Evolutionary conservation across 2,329 filamentous ascomycete species (phyloP), one percentile per base, ranked within the genome.

Genomic region (Penicillium concentricum): DNA sequence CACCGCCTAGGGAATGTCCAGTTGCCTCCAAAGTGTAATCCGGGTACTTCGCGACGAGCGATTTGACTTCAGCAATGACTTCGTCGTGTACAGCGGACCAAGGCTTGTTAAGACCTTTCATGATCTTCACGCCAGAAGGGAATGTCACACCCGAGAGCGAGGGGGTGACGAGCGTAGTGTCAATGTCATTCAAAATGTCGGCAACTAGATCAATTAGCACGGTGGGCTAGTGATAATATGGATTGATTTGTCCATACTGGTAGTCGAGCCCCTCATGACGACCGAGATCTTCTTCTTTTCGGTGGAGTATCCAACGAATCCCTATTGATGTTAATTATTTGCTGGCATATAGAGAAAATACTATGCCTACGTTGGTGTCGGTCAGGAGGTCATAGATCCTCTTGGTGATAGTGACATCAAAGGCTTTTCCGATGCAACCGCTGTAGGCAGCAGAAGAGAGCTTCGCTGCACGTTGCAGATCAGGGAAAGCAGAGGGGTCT

Each of bases 361-460:
- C 9, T 7, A 16, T 9, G 15, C 39, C 4, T 55, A 64, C 66
- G 54, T 71, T 59, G 7, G 69, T 69, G 43, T 67, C 63, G 9
- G 69, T 70, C 5, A 55, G 12, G 1, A 42, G 7, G 34, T 70
- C 59, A 28, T 62, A 16, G 24, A 72, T 62, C 16, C 61, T 59
- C 55, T 67, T 68, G 20, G 69, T 72, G 47, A 72, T 68, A 15
- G 59, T 70, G 13, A 71, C 62, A 60, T 72, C 69, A 32, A 70
- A 72, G 5, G 69, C 69, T 9, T 49, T 59, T 16, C 61, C 61
- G 8, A 30, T 46, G 41, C 69, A 71, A 38, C 64, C 69, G 4
- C 59, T 67, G 46, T 71, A 70, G 1, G 68, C 67, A 38, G 68
- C 69, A 7, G 69, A 72, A 9, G 69, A 67, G 13, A 72, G 61